Base-by-base conservation (phyloP, 2,329 filamentous ascomycete genomes). In the Amauroascus verrucosus region DNA sequence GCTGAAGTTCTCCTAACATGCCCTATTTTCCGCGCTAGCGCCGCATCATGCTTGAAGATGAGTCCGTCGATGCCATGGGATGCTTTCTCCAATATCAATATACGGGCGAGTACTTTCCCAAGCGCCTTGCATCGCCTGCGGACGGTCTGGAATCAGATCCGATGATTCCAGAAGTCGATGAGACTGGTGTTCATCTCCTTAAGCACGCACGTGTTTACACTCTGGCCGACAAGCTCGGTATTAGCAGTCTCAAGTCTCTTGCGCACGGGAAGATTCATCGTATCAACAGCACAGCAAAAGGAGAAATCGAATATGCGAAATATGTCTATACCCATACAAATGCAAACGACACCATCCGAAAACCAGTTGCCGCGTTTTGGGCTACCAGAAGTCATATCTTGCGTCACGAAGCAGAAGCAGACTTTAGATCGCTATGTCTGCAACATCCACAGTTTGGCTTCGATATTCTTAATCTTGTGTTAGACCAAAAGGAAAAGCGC, bases 401-500 rank as follows among this genome's bases (percentile, higher is more conserved):
- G 58, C 84, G 90, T 16, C 79, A 90, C 69, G 88, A 95, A 70
- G 88, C 89, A 35, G 88, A 94, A 70, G 78, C 81, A 6, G 87
- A 94, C 71, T 95, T 95, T 79, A 82, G 84, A 67, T 70, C 78
- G 44, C 81, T 95, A 70, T 95, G 90, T 72, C 73, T 95, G 67
- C 86, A 95, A 71, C 89, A 84, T 66, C 90, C 90, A 16, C 85
- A 94, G 66, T 96, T 96, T 66, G 86, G 86, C 64, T 96, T 90
- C 73, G 90, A 96, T 69, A 86, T 97, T 53, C 80, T 96, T 56
- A 89, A 82, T 22, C 63, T 74, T 28, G 67, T 74, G 22, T 61
- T 75, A 33, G 72, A 75, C 57, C 66, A 69, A 37, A 72, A 69
- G 56, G 72, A 75, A 56, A 74, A 72, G 62, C 61, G 65, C 22